Conservation (phyloP, 306 rosid species). For the Cicer bijugum region DNA sequence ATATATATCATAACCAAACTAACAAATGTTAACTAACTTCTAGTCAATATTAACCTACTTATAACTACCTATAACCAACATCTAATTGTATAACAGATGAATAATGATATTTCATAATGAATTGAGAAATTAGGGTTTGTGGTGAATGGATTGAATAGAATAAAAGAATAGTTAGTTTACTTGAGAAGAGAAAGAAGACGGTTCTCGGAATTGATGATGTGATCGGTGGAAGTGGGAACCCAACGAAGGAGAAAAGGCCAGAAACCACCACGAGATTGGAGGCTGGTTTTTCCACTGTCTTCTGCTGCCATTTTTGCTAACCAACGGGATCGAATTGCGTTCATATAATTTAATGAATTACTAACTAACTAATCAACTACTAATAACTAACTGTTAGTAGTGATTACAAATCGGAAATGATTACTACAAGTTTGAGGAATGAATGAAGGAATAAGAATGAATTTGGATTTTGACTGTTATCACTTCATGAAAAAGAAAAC, state of each 20-base stretch:
- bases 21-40: no score
- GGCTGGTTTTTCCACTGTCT: conserved; percentile 53
- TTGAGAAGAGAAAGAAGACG: conserved; percentile 89
- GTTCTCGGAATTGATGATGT: conserved; percentile 83
- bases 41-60: no score
- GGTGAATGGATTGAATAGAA: not conserved
- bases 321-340: conserved; percentile 55
- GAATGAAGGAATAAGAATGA: not conserved
- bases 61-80: no score
- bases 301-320: conserved; percentile 74
- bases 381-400: not conserved
- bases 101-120: not conserved
- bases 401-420: not conserved
- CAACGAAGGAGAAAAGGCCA: conserved; percentile 93
- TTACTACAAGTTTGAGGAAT: not conserved
- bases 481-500: not conserved
- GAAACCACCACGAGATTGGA: conserved; percentile 53
- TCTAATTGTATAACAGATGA: not conserved
- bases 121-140: conserved; percentile 38
- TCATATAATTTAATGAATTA: conserved; percentile 45
- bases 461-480: not conserved
- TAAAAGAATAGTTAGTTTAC: conserved; percentile 48
- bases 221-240: conserved; percentile 87
- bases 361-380: not conserved
- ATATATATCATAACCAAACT: no score